phyloP scores from a whole-genome alignment of 805 yeast genomes.

The Ogataea methanolica region DNA sequence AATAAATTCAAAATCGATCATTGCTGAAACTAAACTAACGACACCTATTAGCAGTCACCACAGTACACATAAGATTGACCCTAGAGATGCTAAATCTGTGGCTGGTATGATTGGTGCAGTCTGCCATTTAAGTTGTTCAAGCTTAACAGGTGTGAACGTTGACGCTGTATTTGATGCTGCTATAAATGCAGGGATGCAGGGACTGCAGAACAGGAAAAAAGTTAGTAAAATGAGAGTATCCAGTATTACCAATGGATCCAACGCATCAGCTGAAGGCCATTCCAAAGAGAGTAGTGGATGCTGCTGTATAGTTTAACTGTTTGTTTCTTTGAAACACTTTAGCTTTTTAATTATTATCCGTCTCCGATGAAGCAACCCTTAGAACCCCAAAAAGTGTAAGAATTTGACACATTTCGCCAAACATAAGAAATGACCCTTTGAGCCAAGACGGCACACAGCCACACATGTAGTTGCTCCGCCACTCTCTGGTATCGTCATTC shows the following conservation, averaged over 20 bases:
- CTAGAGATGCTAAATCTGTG: conserved; percentile 20
- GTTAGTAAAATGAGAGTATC: no score
- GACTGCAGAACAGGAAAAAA: no score
- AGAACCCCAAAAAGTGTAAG: no score
- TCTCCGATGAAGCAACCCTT: no score
- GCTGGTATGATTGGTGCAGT: conserved; percentile 54
- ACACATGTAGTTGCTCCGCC: no score
- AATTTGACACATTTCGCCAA: no score
- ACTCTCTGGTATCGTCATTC: no score
- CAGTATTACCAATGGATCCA: not conserved
- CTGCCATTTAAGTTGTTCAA: conserved; percentile 71
- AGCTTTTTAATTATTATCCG: no score
- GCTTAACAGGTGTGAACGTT: not conserved
- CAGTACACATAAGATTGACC: conserved; percentile 8
- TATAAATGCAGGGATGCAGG: not conserved
- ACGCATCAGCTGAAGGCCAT: not conserved
- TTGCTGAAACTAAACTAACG: not conserved
- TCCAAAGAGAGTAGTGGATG: not conserved
- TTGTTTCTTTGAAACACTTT: not conserved
- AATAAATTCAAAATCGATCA: no score
- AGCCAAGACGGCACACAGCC: no score
- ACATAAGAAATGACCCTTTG: no score
- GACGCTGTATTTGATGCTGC: not conserved
- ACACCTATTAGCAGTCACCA: conserved; percentile 18
- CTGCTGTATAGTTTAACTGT: not conserved